Evolutionary conservation across 2,329 filamentous ascomycete species (phyloP).

Genomic region (Paracoccidioides lutzii): DNA sequence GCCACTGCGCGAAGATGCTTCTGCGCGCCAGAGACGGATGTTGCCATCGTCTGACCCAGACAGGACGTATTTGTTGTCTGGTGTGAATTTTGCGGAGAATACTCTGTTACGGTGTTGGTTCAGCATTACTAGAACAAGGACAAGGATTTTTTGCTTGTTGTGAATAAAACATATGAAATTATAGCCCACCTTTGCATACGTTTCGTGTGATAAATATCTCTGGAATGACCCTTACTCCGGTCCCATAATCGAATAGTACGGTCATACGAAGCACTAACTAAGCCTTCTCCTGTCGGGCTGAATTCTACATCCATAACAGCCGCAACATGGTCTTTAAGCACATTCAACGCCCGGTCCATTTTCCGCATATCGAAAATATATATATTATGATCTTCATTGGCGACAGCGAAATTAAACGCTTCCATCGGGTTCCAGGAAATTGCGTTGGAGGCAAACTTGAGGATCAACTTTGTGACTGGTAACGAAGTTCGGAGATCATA

Average conservation of each 20-base stretch:
- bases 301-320: slow-evolving; percentile 97
- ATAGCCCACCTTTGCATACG: slow-evolving; percentile 64
- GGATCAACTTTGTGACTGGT: slow-evolving; percentile 65
- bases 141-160: too few relatives aligned
- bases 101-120: slow-evolving; percentile 40
- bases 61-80: slow-evolving; percentile 79
- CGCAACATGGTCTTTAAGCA: slow-evolving; percentile 77
- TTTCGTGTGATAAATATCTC: slow-evolving; percentile 95
- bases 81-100: slow-evolving; percentile 71
- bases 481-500: slow-evolving; percentile 84
- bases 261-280: slow-evolving; percentile 82
- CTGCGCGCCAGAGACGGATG: slow-evolving; percentile 74
- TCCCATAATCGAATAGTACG: slow-evolving; percentile 79
- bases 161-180: not conserved
- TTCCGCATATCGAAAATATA: slow-evolving; percentile 92
- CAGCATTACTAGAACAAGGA: not conserved
- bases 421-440: slow-evolving; percentile 95
- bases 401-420: slow-evolving; percentile 86
- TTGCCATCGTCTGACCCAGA: slow-evolving; percentile 92
- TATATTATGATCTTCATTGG: slow-evolving; percentile 87
- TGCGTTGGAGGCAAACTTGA: slow-evolving; percentile 71
- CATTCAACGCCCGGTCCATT: slow-evolving; percentile 73
- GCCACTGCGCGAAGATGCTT: slow-evolving; percentile 70
- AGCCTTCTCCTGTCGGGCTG: slow-evolving; percentile 83
- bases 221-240: slow-evolving; percentile 64